Base-by-base conservation (phyloP, 192 early-diverging fungal species). In the Coemansia umbellata region DNA sequence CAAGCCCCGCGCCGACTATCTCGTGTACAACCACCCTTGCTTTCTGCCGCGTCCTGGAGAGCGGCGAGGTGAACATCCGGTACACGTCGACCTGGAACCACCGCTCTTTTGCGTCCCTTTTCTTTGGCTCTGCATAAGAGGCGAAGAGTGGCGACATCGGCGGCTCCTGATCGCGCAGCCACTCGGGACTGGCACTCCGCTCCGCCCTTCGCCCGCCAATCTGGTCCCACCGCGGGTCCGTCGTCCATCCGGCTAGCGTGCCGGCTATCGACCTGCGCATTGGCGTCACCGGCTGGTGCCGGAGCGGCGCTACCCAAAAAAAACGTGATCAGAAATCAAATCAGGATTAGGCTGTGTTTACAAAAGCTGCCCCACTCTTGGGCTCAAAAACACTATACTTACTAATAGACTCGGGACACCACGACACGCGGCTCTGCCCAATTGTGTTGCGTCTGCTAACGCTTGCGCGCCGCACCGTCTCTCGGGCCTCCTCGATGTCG, bases 131-230 rank as follows among this genome's bases (percentile, higher is more conserved):
- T 53, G 37, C 61, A 50, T 73, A 65, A 5, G 44, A 58, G 5
- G 58, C 53, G 47, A 73, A 73, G 4, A 73, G 44, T 24, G 69
- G 69, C 41, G 69, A 73, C 31, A 57, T 36, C 17, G 69, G 69
- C 19, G 69, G 69, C 45, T 65, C 53, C 50, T 73, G 69, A 45
- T 60, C 55, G 9, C 47, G 40, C 43, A 73, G 58, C 69, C 69
- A 73, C 31, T 73, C 69, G 53, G 53, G 37, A 14, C 18, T 3
- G 53, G 18, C 11, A 21, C 27, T 30, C 24, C 17, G 26, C 23
- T 26, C 4, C 24, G 43, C 14, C 24, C 15, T 4, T 45, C 43
- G 9, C 24, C 24, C 24, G 43, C 14, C 23, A 27, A 23, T 30
- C 37, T 28, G 52, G 26, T 37, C 8, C 52, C 23, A 27, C 9